Base-by-base conservation (phyloP, 2,329 filamentous ascomycete genomes). In the Hymenoscyphus occultus region DNA sequence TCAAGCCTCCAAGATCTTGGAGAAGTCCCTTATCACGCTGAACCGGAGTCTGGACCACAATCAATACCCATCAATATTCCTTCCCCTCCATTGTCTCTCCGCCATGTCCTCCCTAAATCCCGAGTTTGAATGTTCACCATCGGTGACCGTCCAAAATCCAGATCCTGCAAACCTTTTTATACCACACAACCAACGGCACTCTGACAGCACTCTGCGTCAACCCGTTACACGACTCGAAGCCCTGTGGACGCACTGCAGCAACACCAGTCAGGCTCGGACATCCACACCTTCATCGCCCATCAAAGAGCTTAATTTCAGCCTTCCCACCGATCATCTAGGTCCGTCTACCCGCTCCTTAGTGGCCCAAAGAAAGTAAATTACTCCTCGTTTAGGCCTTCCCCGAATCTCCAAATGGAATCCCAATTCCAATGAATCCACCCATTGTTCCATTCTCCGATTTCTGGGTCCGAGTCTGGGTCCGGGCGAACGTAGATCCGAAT, bases 1-100 rank as follows among this genome's bases (percentile, higher is more conserved):
- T 19, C 45, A 51, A 51, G 45, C 45, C 19, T 51, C 45, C 45
- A 28, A 51, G 45, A 51, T 51, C 45, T 51, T 51, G 45, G 45
- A 51, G 45, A 19, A 9, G 32, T 35, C 32, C 9, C 32, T 35
- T 35, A 35, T 35, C 32, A 35, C 32, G 5, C 9, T 35, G 9
- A 9, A 5, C 32, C 32, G 9, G 32, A 5, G 32, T 48, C 19
- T 10, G 22, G 19, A 51, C 45, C 10, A n/a, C 22, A 35, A 4
- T 5, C 9, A 9, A 35, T 35, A 35, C 32, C 32, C 5, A 9
- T 35, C 22, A 35, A 35, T 35, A 5, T 9, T 35, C 32, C 32
- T 6, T 35, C 32, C 32, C 32, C 32, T 35, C 32, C 32, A 35
- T 35, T 5, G 9, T 6, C 9, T 35, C 45, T 51, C 19, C 7